Evolutionary conservation across 805 yeast genomes (phyloP).

Genomic region (Saccharomycopsis olivae): DNA sequence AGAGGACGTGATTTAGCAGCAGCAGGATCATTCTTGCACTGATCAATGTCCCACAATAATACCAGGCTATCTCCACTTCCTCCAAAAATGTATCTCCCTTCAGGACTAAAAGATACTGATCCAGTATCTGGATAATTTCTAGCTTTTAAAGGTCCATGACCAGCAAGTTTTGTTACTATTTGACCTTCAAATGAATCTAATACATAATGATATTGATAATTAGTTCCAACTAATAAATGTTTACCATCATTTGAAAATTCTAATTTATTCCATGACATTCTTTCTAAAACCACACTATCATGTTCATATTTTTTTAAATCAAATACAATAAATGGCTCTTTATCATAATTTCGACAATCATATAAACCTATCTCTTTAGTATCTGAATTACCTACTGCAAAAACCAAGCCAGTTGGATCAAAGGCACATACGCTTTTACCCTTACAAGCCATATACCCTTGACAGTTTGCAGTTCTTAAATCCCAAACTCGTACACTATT

Average conservation of each 20-base stretch:
- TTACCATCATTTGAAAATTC: conserved; percentile 78
- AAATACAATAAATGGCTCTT: conserved; percentile 42
- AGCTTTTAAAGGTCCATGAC: conserved; percentile 37
- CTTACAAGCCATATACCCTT: conserved; percentile 48
- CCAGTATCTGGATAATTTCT: conserved; percentile 41
- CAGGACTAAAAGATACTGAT: conserved; percentile 52
- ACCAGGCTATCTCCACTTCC: conserved; percentile 31
- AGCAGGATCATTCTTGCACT: conserved; percentile 21
- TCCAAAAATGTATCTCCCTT: conserved; percentile 49
- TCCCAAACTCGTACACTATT: conserved; percentile 86
- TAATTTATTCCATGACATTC: conserved; percentile 42
- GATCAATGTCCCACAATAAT: conserved; percentile 39
- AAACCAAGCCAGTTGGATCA: conserved; percentile 78
- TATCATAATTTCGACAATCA: conserved; percentile 47
- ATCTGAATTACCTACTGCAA: conserved; percentile 51
- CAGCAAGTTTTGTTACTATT: conserved; percentile 34
- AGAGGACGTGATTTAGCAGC: not conserved
- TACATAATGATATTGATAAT: conserved; percentile 38
- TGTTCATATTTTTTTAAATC: conserved; percentile 22
- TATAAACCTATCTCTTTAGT: conserved; percentile 44
- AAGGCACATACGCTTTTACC: conserved; percentile 51
- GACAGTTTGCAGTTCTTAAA: conserved; percentile 51
- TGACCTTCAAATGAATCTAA: conserved; percentile 63
- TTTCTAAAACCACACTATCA: conserved; percentile 17
- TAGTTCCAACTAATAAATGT: conserved; percentile 44